Evolutionary conservation across 768 basidiomycete species (phyloP).

Genomic region (Rubroboletus pulcherrimus): DNA sequence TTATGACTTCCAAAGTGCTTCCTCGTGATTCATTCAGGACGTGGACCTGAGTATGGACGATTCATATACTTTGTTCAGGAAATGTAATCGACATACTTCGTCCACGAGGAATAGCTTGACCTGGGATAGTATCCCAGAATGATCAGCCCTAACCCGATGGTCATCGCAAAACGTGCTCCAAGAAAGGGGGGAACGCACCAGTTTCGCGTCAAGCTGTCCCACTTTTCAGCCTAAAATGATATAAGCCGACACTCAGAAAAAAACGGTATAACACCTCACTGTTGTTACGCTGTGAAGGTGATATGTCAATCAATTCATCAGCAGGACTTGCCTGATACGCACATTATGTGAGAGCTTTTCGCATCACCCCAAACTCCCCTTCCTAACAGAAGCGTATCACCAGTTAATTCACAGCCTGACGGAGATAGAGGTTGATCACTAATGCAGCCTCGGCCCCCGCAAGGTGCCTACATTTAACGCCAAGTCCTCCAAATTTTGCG

Average conservation of each 20-base stretch:
- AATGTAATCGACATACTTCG: slow-evolving; percentile 49
- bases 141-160: slow-evolving; percentile 46
- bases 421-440: background rate
- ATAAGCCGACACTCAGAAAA: background rate
- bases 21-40: slow-evolving; percentile 88
- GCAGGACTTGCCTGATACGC: slow-evolving; percentile 18
- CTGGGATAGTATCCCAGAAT: slow-evolving; percentile 63
- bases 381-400: slow-evolving; percentile 75
- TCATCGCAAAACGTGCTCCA: slow-evolving; percentile 1
- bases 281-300: slow-evolving; percentile 62
- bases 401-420: slow-evolving; percentile 85
- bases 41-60: slow-evolving; percentile 61
- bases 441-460: background rate
- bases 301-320: slow-evolving; percentile 1
- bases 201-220: slow-evolving; percentile 89
- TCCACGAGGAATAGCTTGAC: slow-evolving; percentile 87
- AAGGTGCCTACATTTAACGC: slow-evolving; percentile 61
- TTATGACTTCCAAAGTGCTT: slow-evolving; percentile 90
- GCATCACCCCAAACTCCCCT: slow-evolving; percentile 70
- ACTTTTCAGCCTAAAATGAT: slow-evolving; percentile 78
- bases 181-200: slow-evolving; percentile 55
- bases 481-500: slow-evolving; percentile 69
- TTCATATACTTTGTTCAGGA: background rate
- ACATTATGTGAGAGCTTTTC: slow-evolving; percentile 78
- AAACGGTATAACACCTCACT: slow-evolving; percentile 36